phyloP scores from a whole-genome alignment of 2,329 filamentous ascomycete genomes.

The Ophiosphaerella herpotricha region DNA sequence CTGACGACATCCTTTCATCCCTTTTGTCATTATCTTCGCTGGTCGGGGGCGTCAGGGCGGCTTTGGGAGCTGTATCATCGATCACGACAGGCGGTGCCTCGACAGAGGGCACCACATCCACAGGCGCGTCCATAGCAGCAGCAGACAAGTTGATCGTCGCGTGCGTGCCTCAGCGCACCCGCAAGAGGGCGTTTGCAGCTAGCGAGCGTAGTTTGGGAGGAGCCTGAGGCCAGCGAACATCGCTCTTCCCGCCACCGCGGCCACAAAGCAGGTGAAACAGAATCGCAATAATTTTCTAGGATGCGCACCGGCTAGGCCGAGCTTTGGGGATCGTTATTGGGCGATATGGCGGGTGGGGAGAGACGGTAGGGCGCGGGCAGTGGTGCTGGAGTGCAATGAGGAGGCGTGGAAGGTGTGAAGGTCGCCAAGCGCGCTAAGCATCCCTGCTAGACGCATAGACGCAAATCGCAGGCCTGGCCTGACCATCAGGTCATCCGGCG shows the following conservation, averaged over 20 bases:
- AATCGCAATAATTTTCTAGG: conserved; percentile 27
- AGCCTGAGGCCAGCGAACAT: conserved; percentile 33
- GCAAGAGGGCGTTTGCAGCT: conserved; percentile 27
- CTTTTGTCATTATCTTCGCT: conserved; percentile 57
- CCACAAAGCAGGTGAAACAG: conserved; percentile 14
- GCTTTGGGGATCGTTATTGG: not conserved
- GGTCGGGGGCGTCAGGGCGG: conserved; percentile 56
- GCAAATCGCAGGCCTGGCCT: too few relatives aligned
- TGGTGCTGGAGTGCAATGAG: conserved; percentile 28
- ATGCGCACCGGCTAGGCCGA: conserved; percentile 23
- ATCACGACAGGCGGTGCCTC: conserved; percentile 31
- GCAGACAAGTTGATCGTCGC: conserved; percentile 5
- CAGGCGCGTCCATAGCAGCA: conserved; percentile 35
- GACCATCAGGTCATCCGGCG: too few relatives aligned
- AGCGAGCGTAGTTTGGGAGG: conserved; percentile 26
- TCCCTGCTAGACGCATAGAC: too few relatives aligned
- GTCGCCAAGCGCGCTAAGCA: not conserved
- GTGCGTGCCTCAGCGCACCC: conserved; percentile 21
- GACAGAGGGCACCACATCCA: conserved; percentile 39
- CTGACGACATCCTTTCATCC: conserved; percentile 51
- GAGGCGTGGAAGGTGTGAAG: conserved; percentile 17
- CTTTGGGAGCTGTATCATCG: conserved; percentile 38
- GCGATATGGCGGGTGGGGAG: conserved; percentile 12
- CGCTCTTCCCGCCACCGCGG: conserved; percentile 34
- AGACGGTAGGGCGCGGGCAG: conserved; percentile 22